Base-by-base conservation (phyloP, 2,329 filamentous ascomycete species). In the Amesomyces nigricolor region DNA sequence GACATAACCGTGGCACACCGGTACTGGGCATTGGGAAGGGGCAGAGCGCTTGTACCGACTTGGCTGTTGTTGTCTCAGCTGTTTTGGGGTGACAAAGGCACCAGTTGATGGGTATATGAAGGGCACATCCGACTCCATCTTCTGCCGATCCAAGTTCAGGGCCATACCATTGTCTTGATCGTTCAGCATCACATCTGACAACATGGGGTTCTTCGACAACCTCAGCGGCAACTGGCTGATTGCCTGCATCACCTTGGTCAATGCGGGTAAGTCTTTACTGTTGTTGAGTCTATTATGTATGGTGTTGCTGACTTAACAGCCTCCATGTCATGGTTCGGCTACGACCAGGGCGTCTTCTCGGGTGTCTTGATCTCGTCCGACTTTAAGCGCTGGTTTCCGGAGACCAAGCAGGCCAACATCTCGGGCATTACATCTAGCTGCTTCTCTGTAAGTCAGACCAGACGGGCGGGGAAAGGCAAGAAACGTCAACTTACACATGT, bases 231-330 rank as follows among this genome's bases (percentile, higher is more conserved):
- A 53, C 50, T 53, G 50, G 50, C 50, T 53, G 43, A 16, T 53
- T n/a, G 50, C 50, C 50, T 46, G 43, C 43, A 53, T 53, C 50
- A 53, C 50, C 22, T n/a, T 53, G 43, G 50, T 53, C 35, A 53
- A 53, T 40, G 50, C 50, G n/a, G 49, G 49, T 51, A 45, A 43
- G 16, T 42, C n/a, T 5, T 17, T 9, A 22, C 9, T 2, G 17
- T 29, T 30, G 22, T 29, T 5, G 37, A 30, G 14, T 16, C 35
- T 11, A 39, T 16, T 8, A 29, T 51, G 17, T 14, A 3, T 9
- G 32, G 8, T 35, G 32, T 9, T 35, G 32, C 32, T 35, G 32
- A 35, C 32, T 13, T 11, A 7, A 45, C 16, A 51, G 43, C 37
- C 22, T 53, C 50, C 43, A 53, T 53, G 50, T 47, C 50, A 32